These are phyloP conservation scores for Solanum paucissectum DNA, from an alignment of 257 asterid species.

Conservation along the genomic window DNA sequence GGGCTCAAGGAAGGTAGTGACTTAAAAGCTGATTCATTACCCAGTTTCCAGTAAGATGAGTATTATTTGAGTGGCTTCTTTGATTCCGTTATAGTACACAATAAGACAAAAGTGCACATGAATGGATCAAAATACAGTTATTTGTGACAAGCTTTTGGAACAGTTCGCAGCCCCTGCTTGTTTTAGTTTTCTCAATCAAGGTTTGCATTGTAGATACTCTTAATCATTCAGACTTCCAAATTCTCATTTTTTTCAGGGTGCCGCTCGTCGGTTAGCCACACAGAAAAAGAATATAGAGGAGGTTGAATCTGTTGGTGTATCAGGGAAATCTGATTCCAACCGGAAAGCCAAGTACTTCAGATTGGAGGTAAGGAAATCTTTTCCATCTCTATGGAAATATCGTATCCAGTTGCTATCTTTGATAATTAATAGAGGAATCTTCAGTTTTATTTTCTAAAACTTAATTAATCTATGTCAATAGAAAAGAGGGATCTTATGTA, in stretches of 20 bases:
- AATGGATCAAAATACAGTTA: neutral
- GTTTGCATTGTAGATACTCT: neutral
- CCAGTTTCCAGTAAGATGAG: neutral
- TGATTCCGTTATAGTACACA: neutral
- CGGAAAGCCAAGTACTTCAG: slow-evolving; percentile 60
- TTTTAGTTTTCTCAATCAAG: neutral
- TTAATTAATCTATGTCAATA: neutral
- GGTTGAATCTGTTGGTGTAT: slow-evolving; percentile 89
- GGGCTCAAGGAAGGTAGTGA: neutral
- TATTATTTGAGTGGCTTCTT: neutral
- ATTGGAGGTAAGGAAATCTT: slow-evolving; percentile 47
- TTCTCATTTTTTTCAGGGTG: slow-evolving; percentile 45
- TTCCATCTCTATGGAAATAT: neutral
- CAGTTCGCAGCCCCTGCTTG: neutral
- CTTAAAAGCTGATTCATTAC: neutral
- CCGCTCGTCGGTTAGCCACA: slow-evolving; percentile 80
- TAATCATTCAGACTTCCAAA: neutral
- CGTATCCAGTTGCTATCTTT: neutral
- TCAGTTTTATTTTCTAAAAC: neutral
- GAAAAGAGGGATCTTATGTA: neutral
- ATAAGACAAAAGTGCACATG: neutral
- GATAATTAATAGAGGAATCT: neutral
- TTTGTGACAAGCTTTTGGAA: neutral
- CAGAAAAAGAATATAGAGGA: slow-evolving; percentile 69
- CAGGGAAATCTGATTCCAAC: slow-evolving; percentile 63